Evolutionary conservation across 108 stramenopile species (phyloP).

Genomic region (Nitzschia sp.): DNA sequence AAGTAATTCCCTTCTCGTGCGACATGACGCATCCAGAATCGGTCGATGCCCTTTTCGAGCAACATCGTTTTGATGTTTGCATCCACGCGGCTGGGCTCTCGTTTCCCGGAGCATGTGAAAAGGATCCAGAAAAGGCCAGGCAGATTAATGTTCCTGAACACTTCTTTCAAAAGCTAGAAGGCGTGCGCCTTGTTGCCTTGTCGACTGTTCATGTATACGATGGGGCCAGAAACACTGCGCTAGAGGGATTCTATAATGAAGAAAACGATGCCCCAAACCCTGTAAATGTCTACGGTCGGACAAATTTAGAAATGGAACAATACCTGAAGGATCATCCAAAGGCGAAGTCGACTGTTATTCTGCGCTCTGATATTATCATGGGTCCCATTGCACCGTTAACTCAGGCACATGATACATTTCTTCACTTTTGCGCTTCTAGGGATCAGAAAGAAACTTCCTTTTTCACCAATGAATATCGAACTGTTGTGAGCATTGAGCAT

Average conservation of each 20-base stretch:
- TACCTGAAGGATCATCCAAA: slow-evolving; percentile 18
- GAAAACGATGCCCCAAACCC: slow-evolving; percentile 40
- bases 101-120: too few relatives aligned
- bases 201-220: slow-evolving; percentile 87
- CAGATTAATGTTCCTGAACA: too few relatives aligned
- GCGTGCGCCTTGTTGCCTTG: too few relatives aligned
- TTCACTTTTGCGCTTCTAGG: slow-evolving; percentile 73
- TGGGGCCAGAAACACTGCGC: slow-evolving; percentile 42
- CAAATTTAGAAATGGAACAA: too few relatives aligned
- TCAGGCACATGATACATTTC: slow-evolving; percentile 60
- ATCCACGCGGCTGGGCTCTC: slow-evolving; percentile 80
- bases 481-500: too few relatives aligned
- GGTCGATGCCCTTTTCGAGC: too few relatives aligned
- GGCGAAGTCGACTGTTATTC: slow-evolving; percentile 33
- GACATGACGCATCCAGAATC: too few relatives aligned
- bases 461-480: too few relatives aligned
- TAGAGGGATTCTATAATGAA: slow-evolving; percentile 49
- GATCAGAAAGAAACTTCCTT: too few relatives aligned
- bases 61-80: slow-evolving; percentile 45
- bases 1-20: too few relatives aligned
- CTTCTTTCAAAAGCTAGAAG: too few relatives aligned
- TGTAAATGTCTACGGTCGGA: slow-evolving; percentile 78
- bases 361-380: slow-evolving; percentile 73
- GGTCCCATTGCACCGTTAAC: slow-evolving; percentile 58
- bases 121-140: too few relatives aligned